These are phyloP conservation scores for Elsinoe australis DNA, from an alignment of 2,329 filamentous ascomycete species.

Conservation along the genomic window DNA sequence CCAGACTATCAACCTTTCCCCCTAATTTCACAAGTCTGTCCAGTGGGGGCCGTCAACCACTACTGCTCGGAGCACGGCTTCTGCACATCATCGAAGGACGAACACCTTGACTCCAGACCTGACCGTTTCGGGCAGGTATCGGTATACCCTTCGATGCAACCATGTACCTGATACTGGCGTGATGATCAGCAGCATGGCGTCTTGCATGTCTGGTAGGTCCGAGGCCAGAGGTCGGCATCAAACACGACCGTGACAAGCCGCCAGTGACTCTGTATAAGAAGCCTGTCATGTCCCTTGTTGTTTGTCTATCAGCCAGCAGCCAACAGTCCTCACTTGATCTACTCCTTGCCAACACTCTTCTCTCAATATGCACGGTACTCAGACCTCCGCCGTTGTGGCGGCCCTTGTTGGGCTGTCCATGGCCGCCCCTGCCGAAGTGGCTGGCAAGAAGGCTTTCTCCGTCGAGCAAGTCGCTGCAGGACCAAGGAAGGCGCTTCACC, in stretches of 20 bases:
- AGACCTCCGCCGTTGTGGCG: slow-evolving; percentile 25
- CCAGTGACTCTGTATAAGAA: slow-evolving; percentile 4
- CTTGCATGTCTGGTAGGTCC: no score
- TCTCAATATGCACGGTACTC: slow-evolving; percentile 25
- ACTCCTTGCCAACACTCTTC: background rate
- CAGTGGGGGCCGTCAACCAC: slow-evolving; percentile 3
- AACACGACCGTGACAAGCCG: slow-evolving; percentile 2
- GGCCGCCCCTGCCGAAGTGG: slow-evolving; percentile 26
- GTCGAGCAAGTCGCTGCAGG: slow-evolving; percentile 27
- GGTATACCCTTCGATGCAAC: slow-evolving; percentile 11
- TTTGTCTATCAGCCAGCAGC: background rate
- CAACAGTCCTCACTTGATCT: slow-evolving; percentile 2
- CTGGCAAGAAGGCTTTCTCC: slow-evolving; percentile 24
- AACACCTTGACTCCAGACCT: slow-evolving; percentile 13
- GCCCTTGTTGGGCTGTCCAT: slow-evolving; percentile 26
- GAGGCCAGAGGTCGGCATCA: background rate
- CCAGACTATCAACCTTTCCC: background rate
- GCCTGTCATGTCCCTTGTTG: background rate
- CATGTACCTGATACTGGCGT: slow-evolving; percentile 14
- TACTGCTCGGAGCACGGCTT: slow-evolving; percentile 4
- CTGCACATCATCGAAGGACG: slow-evolving; percentile 4
- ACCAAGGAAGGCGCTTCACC: slow-evolving; percentile 5
- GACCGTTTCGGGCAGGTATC: slow-evolving; percentile 12
- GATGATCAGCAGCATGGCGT: slow-evolving; percentile 6
- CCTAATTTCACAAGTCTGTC: slow-evolving; percentile 1